phyloP scores from a whole-genome alignment of 768 basidiomycete species.

The Agaricus subrufescens region DNA sequence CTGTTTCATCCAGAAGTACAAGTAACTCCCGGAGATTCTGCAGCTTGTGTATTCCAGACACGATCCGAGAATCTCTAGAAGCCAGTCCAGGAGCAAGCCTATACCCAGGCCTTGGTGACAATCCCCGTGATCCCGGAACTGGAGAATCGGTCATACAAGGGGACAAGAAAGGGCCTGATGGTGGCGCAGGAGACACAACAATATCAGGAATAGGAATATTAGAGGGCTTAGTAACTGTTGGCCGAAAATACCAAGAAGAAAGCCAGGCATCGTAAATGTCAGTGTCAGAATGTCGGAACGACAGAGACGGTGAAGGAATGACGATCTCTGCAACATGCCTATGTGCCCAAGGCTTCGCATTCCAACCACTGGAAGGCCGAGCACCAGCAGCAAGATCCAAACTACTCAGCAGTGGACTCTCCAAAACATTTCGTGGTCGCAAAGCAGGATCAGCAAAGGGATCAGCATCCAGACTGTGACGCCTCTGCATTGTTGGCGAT shows the following conservation, averaged over 20 bases:
- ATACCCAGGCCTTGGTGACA: not conserved
- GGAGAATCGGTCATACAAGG: not conserved
- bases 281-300: not conserved
- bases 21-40: slow-evolving; percentile 2
- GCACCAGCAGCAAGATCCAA: not conserved
- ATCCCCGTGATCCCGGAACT: not conserved
- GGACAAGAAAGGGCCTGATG: not conserved
- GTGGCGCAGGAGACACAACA: not conserved
- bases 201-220: not conserved
- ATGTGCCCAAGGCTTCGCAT: not conserved
- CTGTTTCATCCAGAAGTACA: not conserved
- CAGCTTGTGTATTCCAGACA: slow-evolving; percentile 2
- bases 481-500: not conserved
- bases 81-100: not conserved
- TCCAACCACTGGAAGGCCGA: not conserved
- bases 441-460: not conserved
- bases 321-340: not conserved
- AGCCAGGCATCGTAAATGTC: slow-evolving; percentile 8
- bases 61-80: not conserved
- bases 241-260: slow-evolving; percentile 7
- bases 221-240: not conserved
- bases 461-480: not conserved
- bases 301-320: not conserved
- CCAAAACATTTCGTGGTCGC: not conserved
- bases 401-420: not conserved